Conservation (phyloP, 2,329 filamentous ascomycete species). For the Sclerotinia spermophila region DNA sequence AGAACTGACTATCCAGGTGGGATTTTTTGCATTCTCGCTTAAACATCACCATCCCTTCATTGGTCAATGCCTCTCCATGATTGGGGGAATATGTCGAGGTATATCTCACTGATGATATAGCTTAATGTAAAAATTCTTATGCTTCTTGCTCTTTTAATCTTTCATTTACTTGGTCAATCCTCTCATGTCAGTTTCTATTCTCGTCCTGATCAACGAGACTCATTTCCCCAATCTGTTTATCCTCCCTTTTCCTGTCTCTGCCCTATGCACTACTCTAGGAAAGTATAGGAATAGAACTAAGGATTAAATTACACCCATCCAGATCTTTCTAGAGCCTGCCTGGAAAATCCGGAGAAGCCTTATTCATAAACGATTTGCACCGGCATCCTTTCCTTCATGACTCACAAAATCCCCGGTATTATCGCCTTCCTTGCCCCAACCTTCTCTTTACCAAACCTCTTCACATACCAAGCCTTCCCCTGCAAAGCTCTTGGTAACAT, state of each 20-base stretch:
- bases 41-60: background rate
- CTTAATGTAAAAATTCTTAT: constrained; percentile 1
- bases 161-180: background rate
- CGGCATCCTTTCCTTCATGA: background rate
- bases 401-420: constrained; percentile 47
- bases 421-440: constrained; percentile 73
- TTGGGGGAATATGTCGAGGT: background rate
- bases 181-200: background rate
- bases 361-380: background rate
- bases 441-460: constrained; percentile 82
- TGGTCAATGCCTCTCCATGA: background rate
- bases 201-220: background rate
- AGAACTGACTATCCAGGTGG: background rate
- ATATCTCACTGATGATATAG: constrained; percentile 1
- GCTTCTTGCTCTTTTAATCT: background rate
- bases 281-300: background rate
- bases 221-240: background rate
- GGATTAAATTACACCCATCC: background rate
- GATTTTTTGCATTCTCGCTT: constrained; percentile 1
- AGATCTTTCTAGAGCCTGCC: background rate
- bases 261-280: background rate
- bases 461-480: constrained; percentile 80
- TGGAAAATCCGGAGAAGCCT: background rate
- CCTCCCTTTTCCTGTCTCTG: background rate
- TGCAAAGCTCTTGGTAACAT: constrained; percentile 85